Evolutionary conservation across 345 rosid species (phyloP).

Genomic region (Erysimum cheiranthoides): DNA sequence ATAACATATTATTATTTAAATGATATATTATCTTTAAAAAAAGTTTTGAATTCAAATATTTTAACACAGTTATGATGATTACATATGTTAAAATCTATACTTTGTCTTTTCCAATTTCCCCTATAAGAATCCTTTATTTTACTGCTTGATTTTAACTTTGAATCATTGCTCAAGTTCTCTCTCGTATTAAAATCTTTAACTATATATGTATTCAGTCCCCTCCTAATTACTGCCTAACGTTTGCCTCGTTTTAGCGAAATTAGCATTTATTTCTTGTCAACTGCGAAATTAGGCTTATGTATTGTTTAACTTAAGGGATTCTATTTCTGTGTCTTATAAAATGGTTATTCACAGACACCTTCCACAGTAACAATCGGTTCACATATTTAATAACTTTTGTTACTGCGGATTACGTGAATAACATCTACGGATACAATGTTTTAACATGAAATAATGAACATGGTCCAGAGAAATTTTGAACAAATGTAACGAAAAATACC

Average conservation of each 20-base stretch:
- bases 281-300: slow-evolving; percentile 1
- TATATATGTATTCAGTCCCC: neutral
- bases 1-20: neutral
- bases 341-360: neutral
- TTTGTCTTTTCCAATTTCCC: slow-evolving; percentile 12
- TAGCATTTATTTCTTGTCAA: too few species aligned
- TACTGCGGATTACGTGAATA: neutral
- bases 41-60: neutral
- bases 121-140: neutral
- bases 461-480: neutral
- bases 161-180: slow-evolving; percentile 11
- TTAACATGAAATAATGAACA: neutral
- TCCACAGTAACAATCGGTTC: neutral
- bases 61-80: slow-evolving; percentile 33
- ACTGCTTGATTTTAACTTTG: slow-evolving; percentile 16
- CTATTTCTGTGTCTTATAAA: neutral
- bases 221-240: slow-evolving; percentile 6
- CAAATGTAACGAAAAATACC: neutral
- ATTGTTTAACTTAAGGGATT: neutral
- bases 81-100: slow-evolving; percentile 10
- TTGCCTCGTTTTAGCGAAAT: neutral
- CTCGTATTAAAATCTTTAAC: neutral
- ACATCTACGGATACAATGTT: neutral
- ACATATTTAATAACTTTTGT: too few species aligned
- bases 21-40: neutral